Evolutionary conservation across 306 rosid species (phyloP).

Genomic region (Cucumis melo): DNA sequence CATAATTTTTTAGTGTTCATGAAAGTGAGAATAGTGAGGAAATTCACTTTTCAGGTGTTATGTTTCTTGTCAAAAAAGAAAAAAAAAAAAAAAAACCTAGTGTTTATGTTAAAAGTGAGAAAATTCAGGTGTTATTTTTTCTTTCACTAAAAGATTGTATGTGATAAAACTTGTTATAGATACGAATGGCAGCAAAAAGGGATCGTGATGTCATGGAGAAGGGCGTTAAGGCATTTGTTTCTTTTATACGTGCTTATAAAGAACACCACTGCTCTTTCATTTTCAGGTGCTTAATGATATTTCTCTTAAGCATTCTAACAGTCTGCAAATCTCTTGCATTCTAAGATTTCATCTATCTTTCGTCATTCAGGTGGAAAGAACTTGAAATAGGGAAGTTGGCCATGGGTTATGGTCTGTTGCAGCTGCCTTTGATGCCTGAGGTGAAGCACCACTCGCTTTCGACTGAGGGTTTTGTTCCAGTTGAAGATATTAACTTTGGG

Average conservation of each 20-base stretch:
- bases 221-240: constrained; percentile 83
- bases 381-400: constrained; percentile 89
- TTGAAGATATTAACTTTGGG: constrained; percentile 50
- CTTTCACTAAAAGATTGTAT: not conserved
- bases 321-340: constrained; percentile 7
- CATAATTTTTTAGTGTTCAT: not conserved
- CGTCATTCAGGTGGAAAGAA: constrained; percentile 60
- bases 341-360: not conserved
- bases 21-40: not conserved
- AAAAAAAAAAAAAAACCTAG: too few relatives aligned
- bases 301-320: not conserved
- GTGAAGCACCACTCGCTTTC: constrained; percentile 63
- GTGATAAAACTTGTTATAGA: constrained; percentile 26
- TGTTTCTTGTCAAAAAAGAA: not conserved
- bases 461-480: constrained; percentile 62
- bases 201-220: constrained; percentile 96
- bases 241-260: constrained; percentile 78
- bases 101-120: not conserved
- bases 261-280: constrained; percentile 82
- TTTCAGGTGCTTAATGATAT: constrained; percentile 39
- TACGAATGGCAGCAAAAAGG: constrained; percentile 52
- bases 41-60: not conserved
- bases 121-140: not conserved
- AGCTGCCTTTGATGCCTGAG: constrained; percentile 80
- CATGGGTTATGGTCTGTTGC: constrained; percentile 75